A percentile compares a stretch with the other conserved stretches of the same genome.
These are phyloP conservation scores for Pleurotus eryngii DNA, from an alignment of 768 basidiomycete genomes.

Conservation along the genomic window DNA sequence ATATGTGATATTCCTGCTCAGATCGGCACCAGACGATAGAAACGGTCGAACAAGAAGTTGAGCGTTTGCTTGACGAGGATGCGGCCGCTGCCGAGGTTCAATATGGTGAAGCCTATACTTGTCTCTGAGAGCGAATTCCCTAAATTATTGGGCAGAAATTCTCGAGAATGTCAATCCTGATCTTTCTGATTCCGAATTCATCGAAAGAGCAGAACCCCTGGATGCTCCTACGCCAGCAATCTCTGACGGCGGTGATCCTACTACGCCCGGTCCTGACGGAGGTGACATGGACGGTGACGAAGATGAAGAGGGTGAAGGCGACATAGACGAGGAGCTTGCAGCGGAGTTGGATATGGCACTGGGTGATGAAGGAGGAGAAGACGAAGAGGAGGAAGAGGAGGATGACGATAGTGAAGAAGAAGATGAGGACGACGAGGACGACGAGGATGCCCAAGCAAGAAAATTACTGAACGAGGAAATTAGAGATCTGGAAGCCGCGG, in stretches of 20 bases:
- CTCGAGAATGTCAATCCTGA: constrained; percentile 91
- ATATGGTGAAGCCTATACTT: constrained; percentile 51
- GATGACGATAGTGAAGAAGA: constrained; percentile 69
- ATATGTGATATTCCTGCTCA: not conserved
- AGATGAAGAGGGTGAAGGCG: constrained; percentile 64
- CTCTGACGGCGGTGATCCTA: constrained; percentile 62
- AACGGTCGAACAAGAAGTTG: constrained; percentile 91
- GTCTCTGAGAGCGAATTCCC: too few species aligned
- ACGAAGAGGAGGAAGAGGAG: constrained; percentile 58
- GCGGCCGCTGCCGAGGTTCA: constrained; percentile 69
- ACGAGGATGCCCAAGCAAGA: constrained; percentile 73
- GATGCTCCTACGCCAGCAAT: constrained; percentile 72
- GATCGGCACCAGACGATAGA: constrained; percentile 70
- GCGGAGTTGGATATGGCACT: constrained; percentile 86
- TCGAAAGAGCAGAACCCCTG: constrained; percentile 64
- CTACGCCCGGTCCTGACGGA: constrained; percentile 54
- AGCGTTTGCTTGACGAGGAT: constrained; percentile 80
- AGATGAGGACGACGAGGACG: constrained; percentile 80
- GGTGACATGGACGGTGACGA: constrained; percentile 59
- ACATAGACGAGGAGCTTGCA: constrained; percentile 85
- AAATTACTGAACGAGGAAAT: constrained; percentile 88
- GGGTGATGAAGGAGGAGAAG: constrained; percentile 60
- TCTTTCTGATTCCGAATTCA: constrained; percentile 84
- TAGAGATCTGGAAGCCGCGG: constrained; percentile 82
- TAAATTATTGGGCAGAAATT: constrained; percentile 49